Conservation (phyloP, 108 stramenopile species). For the Fragilaria crotonensis region DNA sequence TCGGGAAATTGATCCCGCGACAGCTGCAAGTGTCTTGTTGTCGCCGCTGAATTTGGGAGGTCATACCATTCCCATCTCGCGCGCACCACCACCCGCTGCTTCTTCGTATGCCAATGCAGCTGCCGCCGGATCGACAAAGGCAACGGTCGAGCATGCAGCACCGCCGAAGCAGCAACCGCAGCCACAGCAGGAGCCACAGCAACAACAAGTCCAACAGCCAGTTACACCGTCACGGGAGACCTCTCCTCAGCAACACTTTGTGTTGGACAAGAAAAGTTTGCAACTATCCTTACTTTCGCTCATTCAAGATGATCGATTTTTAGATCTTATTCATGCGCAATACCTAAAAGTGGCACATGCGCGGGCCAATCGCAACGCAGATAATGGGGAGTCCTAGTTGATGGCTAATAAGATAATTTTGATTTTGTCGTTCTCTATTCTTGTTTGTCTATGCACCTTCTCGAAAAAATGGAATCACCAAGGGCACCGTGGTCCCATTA, state of each 20-base stretch:
- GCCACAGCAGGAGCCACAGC: not conserved
- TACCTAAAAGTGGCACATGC: slow-evolving; percentile 77
- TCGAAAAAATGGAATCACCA: slow-evolving; percentile 77
- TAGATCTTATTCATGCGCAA: slow-evolving; percentile 82
- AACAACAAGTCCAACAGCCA: not conserved
- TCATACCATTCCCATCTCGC: slow-evolving; percentile 8
- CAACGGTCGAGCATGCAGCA: not conserved
- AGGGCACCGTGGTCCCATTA: slow-evolving; percentile 60
- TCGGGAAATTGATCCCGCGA: slow-evolving; percentile 9
- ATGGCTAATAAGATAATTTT: too few relatives aligned
- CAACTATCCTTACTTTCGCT: slow-evolving; percentile 72
- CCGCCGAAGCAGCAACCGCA: not conserved
- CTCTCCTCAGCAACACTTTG: slow-evolving; percentile 14
- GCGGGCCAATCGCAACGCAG: slow-evolving; percentile 25
- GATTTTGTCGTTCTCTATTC: too few relatives aligned
- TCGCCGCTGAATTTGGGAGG: slow-evolving; percentile 21
- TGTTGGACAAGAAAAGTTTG: slow-evolving; percentile 77
- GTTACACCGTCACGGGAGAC: slow-evolving; percentile 2
- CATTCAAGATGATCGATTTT: slow-evolving; percentile 84
- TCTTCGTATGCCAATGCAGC: not conserved
- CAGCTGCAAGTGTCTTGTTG: slow-evolving; percentile 22
- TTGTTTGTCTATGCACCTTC: too few relatives aligned
- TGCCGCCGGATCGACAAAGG: slow-evolving; percentile 2
- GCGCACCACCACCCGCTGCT: not conserved
- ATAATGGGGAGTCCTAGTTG: too few relatives aligned